Evolutionary conservation across 768 basidiomycete species (phyloP), one percentile per base, ranked within the genome.

Genomic region (Boletus pseudopeckii): DNA sequence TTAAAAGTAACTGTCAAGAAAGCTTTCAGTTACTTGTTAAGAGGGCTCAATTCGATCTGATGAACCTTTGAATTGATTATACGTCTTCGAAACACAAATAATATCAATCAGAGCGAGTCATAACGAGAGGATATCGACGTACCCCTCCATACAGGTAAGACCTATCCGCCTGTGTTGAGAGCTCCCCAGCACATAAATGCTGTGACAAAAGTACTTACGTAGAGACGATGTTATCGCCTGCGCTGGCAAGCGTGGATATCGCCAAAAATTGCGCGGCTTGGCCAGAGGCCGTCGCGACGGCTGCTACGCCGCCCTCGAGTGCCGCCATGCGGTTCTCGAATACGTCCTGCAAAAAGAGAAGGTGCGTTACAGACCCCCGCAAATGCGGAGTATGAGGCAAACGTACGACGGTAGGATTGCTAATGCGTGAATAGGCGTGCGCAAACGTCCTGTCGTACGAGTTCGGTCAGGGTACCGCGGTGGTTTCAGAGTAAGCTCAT

Each of bases 271-370:
- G 88, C 0, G 89, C 90, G 7, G 86, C 74, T 64, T 90, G 88
- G 0, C 90, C 90, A 50, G 85, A 86, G 4, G 87, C 72, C 0
- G 84, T 77, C 3, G 89, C 89, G 4, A 92, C 77, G 7, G 90
- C 90, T 1, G 87, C 88, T 2, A 74, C 75, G 24, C 90, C 90
- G 11, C 88, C 86, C 67, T 92, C 90, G n/a, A 92, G 76, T 0
- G 86, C 86, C 5, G 87, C 84, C 26, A 91, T 84, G 7, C 90
- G 82, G 52, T 84, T 78, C 68, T 92, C 90, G 58, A 92, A 90
- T 1, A 90, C 85, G 51, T 84, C 85, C 86, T 88, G 37, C 15
- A 37, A 14, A 26, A 0, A 17, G 8, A 7, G 7, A 0, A 10
- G 10, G 20, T 39, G 15, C n/a, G 17, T 47, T 26, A 54, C 3